Percentiles rank a stretch among this genome's conserved stretches.
phyloP scores from a whole-genome alignment of 2,329 filamentous ascomycete species.

The Zalaria sp. region DNA sequence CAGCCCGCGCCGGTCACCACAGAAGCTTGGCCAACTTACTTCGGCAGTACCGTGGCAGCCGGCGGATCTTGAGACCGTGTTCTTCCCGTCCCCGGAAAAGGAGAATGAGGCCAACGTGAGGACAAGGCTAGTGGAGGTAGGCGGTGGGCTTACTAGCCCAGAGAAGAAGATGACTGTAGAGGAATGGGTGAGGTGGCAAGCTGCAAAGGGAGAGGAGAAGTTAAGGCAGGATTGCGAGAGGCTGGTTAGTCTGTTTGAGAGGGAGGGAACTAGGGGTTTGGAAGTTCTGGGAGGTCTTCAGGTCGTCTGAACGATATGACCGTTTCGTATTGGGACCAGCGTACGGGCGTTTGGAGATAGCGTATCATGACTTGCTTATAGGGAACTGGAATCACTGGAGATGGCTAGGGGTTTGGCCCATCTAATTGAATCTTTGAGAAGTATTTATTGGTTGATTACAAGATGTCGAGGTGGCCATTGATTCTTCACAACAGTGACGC shows the following conservation, averaged over 20 bases:
- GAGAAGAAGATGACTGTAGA: constrained; percentile 89
- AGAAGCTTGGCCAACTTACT: constrained; percentile 33
- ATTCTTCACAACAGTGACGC: no score
- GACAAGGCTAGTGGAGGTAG: constrained; percentile 25
- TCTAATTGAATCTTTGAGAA: no score
- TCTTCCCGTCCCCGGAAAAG: constrained; percentile 31
- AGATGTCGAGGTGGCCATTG: no score
- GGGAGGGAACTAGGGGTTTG: constrained; percentile 67
- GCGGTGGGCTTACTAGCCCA: constrained; percentile 50
- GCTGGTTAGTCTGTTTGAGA: constrained; percentile 71
- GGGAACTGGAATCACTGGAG: no score
- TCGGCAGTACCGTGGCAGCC: constrained; percentile 54
- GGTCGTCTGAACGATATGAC: constrained; percentile 4
- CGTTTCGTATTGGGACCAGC: no score
- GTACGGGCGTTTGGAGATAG: no score
- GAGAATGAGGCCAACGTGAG: constrained; percentile 31
- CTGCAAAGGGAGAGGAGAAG: constrained; percentile 63
- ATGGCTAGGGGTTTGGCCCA: no score
- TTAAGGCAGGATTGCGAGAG: constrained; percentile 70
- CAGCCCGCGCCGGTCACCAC: constrained; percentile 17
- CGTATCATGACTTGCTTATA: no score
- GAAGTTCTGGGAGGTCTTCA: constrained; percentile 60
- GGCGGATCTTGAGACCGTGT: constrained; percentile 61
- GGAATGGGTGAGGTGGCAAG: constrained; percentile 79
- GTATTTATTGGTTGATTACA: no score